Base-by-base conservation (phyloP, 805 yeast genomes). In the Blastobotrys attinorum region DNA sequence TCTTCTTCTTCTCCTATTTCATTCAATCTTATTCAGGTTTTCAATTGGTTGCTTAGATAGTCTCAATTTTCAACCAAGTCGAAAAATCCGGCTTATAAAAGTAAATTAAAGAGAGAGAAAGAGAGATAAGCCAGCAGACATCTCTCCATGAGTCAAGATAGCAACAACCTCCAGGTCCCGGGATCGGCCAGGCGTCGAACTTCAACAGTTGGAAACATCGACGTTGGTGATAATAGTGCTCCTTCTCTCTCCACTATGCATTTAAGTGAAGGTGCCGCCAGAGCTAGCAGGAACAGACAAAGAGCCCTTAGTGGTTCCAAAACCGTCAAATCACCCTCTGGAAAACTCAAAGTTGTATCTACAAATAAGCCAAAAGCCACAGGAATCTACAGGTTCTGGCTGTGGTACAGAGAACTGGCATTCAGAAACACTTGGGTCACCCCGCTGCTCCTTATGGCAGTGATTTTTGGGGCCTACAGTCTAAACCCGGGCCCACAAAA, bases 131-230 rank as follows among this genome's bases (percentile, higher is more conserved):
- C n/a, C n/a, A n/a, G n/a, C n/a, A n/a, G n/a, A n/a, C n/a, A n/a
- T n/a, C n/a, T n/a, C n/a, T n/a, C n/a, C n/a, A n/a, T n/a, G n/a
- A n/a, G n/a, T n/a, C n/a, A n/a, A n/a, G n/a, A n/a, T n/a, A n/a
- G n/a, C n/a, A n/a, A n/a, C n/a, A n/a, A n/a, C n/a, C n/a, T n/a
- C n/a, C n/a, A n/a, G n/a, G n/a, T n/a, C n/a, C n/a, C n/a, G n/a
- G n/a, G n/a, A n/a, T n/a, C n/a, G n/a, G n/a, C n/a, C n/a, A n/a
- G 29, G 31, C 54, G 73, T 51, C 64, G 87, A 51, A 71, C 76
- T 7, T 81, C 92, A 1, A 81, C 89, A 0, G 81, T 87, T 13
- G 95, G 95, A 2, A 71, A 75, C 29, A 76, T 86, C 41, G 72
- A 77, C 42, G 64, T 87, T 3, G 96, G 95, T 20, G 95, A 86